Percentiles rank a stretch among this genome's conserved stretches.
Conservation (phyloP, 2,329 filamentous ascomycete species). For the Lanzia echinophila region DNA sequence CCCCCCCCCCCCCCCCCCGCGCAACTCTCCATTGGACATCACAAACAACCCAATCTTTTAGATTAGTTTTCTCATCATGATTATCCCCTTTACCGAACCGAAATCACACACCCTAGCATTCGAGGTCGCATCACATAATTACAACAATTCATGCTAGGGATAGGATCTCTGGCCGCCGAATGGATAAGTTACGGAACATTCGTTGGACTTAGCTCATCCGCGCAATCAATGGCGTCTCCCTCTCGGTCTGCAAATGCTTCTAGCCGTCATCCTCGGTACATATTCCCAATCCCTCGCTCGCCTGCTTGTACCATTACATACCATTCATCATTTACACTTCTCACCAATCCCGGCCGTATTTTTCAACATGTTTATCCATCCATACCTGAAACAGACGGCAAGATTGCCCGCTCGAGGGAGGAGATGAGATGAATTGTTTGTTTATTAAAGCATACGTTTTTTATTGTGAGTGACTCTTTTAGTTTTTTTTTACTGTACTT, state of each 20-base stretch:
- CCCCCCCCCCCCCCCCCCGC: too few species aligned
- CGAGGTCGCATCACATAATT: conserved; percentile 64
- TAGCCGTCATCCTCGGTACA: conserved; percentile 42
- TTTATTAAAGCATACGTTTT: conserved; percentile 46
- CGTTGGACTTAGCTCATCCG: conserved; percentile 26
- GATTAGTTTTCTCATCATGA: conserved; percentile 14
- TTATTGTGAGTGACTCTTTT: conserved; percentile 36
- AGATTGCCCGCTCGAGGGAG: conserved; percentile 57
- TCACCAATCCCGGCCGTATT: conserved; percentile 58
- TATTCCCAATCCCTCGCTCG: conserved; percentile 43
- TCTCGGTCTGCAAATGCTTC: conserved; percentile 51
- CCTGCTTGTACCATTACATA: conserved; percentile 46
- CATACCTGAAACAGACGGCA: conserved; percentile 62
- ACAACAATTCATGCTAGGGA: conserved; percentile 77
- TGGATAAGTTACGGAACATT: conserved; percentile 64
- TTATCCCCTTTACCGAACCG: conserved; percentile 48
- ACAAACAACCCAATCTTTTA: not conserved
- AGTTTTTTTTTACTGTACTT: not conserved
- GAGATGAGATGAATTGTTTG: conserved; percentile 35
- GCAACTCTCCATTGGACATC: too few species aligned
- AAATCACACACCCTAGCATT: conserved; percentile 72
- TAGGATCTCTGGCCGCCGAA: conserved; percentile 64
- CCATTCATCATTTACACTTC: conserved; percentile 61
- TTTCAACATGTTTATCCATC: conserved; percentile 60
- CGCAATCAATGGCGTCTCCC: conserved; percentile 32